Conservation (phyloP, 352 stramenopile genomes). For the Phytopythium delawarense region DNA sequence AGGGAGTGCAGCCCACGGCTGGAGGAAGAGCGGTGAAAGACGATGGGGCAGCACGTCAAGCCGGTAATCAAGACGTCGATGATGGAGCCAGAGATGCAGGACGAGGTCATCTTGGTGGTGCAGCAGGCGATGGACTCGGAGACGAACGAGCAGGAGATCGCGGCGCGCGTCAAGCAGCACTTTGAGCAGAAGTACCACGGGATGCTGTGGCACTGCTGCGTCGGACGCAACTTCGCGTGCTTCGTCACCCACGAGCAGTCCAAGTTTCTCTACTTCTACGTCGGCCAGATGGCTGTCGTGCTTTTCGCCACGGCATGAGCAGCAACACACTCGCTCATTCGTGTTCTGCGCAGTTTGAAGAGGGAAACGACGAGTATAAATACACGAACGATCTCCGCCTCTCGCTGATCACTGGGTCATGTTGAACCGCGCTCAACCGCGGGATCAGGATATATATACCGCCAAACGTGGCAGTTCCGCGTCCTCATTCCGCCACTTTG, state of each 20-base stretch:
- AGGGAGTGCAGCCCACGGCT: neutral
- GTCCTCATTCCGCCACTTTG: neutral
- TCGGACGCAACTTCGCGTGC: conserved; percentile 92
- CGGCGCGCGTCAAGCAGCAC: conserved; percentile 88
- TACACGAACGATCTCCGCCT: conserved; percentile 1
- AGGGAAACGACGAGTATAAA: conserved; percentile 3
- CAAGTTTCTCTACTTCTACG: conserved; percentile 97
- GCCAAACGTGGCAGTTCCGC: neutral
- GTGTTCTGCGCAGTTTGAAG: too few species aligned
- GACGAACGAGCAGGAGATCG: conserved; percentile 87
- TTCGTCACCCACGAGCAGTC: conserved; percentile 93
- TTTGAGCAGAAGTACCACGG: conserved; percentile 92
- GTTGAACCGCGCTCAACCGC: neutral
- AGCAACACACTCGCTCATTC: neutral
- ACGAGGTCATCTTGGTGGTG: conserved; percentile 77
- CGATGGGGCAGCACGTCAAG: conserved; percentile 66
- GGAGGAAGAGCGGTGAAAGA: neutral
- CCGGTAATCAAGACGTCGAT: conserved; percentile 86
- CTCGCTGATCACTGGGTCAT: neutral
- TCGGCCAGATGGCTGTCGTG: conserved; percentile 92
- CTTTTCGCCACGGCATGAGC: conserved; percentile 78
- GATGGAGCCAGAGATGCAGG: conserved; percentile 83
- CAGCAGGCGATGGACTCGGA: conserved; percentile 80
- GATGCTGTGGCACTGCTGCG: conserved; percentile 93
- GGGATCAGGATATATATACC: neutral